Conservation (phyloP, 495 filamentous ascomycete genomes). For the Xylaria grammica region DNA sequence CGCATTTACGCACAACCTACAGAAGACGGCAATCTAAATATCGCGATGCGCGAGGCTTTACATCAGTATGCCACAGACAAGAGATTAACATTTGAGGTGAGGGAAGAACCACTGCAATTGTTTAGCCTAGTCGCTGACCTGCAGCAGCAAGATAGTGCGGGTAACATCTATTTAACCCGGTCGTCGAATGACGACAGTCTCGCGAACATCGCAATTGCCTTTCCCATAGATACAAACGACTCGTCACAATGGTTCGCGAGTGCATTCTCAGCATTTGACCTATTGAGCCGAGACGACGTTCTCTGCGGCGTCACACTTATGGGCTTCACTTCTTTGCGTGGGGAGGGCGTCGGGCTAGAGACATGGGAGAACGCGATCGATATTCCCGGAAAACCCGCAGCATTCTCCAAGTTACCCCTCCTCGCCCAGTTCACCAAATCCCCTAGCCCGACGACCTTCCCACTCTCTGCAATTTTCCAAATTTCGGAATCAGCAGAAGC, state of each 20-base stretch:
- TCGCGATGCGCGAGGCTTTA: constrained; percentile 3
- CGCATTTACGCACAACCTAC: neutral
- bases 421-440: constrained; percentile 6
- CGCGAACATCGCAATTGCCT: constrained; percentile 10
- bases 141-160: constrained; percentile 11
- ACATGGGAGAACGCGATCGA: constrained; percentile 5
- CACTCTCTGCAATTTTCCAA: constrained; percentile 10
- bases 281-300: constrained; percentile 5
- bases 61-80: neutral
- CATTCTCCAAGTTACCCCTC: neutral
- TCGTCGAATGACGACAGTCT: neutral
- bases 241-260: neutral
- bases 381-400: neutral
- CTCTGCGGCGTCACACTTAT: constrained; percentile 6
- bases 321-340: constrained; percentile 6
- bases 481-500: neutral
- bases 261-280: neutral
- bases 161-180: constrained; percentile 5
- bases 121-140: neutral
- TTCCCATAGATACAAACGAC: neutral
- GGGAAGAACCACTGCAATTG: neutral
- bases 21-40: neutral
- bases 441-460: constrained; percentile 1
- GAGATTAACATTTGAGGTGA: neutral
- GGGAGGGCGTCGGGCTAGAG: neutral